Base-by-base conservation (phyloP, 371 early-diverging fungal species). In the Dentiscutata heterogama region DNA sequence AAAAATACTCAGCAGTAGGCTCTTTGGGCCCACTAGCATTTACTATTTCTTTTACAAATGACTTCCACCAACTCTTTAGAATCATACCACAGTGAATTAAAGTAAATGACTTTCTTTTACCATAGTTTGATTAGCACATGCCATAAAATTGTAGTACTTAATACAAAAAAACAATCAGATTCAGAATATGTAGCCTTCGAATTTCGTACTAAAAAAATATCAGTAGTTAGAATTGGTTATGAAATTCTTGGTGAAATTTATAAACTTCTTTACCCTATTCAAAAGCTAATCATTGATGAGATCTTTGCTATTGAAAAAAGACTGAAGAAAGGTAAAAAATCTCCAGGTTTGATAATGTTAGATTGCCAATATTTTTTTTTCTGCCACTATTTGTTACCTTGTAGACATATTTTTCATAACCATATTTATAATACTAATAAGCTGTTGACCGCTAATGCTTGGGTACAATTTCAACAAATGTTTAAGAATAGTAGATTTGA, bases 1-100 rank as follows among this genome's bases (percentile, higher is more conserved):
- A 50, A 39, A 14, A 39, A 54, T n/a, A 13, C 60, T 14, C 35
- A 77, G 14, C 35, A 63, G 29, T 82, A 31, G 78, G 78, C 65
- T 1, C 61, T 82, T 22, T 82, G 77, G 77, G 63, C 82, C 18
- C 39, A 80, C 14, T 80, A 82, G 56, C 50, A 76, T 58, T 82
- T 65, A 7, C 78, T 80, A 13, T 31, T 82, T 7, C 68, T 82
- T 50, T 61, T 82, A 3, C 82, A 82, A 56, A 65, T 31, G 1
- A 74, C 78, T 5, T 77, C 61, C 1, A 42, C 61, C 1, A 78
- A 75, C 22, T 27, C 74, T 2, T 56, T 82, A 2, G 82, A 82
- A 22, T 39, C 64, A 22, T 82, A 79, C 14, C 78, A 82, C 10
- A 39, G 56, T 46, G 78, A 82, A 31, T 22, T 82, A 82, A 82